Evolutionary conservation across 2,329 filamentous ascomycete species (phyloP).

Genomic region (Trichoderma koningiopsis): DNA sequence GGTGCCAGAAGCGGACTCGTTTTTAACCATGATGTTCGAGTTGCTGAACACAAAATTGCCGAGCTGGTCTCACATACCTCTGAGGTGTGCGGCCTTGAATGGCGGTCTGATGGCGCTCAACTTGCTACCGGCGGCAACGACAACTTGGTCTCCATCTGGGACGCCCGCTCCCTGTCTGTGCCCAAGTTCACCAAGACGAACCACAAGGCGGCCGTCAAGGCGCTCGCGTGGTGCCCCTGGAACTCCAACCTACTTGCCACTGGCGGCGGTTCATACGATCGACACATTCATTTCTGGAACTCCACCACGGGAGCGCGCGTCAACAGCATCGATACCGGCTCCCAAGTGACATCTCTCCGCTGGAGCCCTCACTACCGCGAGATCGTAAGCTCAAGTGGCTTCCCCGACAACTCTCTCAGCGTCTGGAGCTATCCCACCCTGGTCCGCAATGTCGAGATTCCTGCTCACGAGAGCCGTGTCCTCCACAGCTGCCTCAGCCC

Average conservation of each 20-base stretch:
- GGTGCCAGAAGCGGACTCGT: constrained; percentile 93
- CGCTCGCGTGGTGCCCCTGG: constrained; percentile 98
- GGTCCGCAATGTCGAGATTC: constrained; percentile 97
- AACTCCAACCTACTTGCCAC: constrained; percentile 96
- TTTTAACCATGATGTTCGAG: constrained; percentile 97
- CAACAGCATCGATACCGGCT: constrained; percentile 98
- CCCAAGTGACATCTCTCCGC: constrained; percentile 91
- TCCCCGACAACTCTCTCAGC: constrained; percentile 98
- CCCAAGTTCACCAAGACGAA: constrained; percentile 99
- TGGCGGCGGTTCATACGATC: constrained; percentile 93
- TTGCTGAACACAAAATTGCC: constrained; percentile 96
- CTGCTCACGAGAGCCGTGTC: constrained; percentile 93
- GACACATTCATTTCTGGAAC: constrained; percentile 99
- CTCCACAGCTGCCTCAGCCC: constrained; percentile 96
- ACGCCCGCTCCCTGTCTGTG: constrained; percentile 86
- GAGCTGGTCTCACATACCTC: constrained; percentile 97
- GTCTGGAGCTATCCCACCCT: constrained; percentile 99
- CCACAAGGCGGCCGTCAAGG: constrained; percentile 98
- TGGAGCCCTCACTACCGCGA: constrained; percentile 98
- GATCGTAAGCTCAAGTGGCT: constrained; percentile 95
- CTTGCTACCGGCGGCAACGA: constrained; percentile 97
- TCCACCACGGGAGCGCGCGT: constrained; percentile 94
- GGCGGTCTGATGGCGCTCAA: constrained; percentile 94
- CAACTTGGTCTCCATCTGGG: constrained; percentile 99
- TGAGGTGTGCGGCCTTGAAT: constrained; percentile 96